Evolutionary conservation across 2,329 filamentous ascomycete species (phyloP), one percentile per base, ranked within the genome.

Genomic region (Colletotrichum camelliae): DNA sequence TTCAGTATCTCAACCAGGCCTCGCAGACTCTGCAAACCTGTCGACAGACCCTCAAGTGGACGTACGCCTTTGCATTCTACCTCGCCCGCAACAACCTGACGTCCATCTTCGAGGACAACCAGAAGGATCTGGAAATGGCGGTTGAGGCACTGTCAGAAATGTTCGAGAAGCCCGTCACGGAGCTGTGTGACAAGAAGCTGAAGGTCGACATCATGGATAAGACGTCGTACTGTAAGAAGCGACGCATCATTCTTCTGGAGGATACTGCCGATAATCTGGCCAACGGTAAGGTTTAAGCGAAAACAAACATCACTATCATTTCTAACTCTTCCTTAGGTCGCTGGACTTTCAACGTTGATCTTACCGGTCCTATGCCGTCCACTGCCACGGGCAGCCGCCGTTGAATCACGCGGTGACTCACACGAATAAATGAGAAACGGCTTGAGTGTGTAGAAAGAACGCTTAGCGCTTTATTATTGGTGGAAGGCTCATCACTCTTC

Each of bases 201-300:
- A 98, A 98, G 87, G 95, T 98, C 8, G 96, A 98, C 79, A 99
- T 99, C 82, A 95, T 99, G 92, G 96, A 99, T 85, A 98, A 98
- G 90, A 99, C 96, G 5, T 92, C 96, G 0, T 99, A 99, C 84
- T 99, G 97, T 87, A 98, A 95, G 84, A 96, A 97, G 85, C 91
- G 97, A 70, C 91, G 97, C 60, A 90, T 98, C 29, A 98, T 98
- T 78, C 84, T 99, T 12, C 89, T 99, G 24, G 95, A 96, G 71
- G 95, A 98, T 80, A 98, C 97, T 3, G 97, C 97, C 1, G 94
- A 98, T 79, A 98, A 98, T 80, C 87, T 99, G 68, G 96, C 94
- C 80, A 93, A 95, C 82, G 94, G 96, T 97, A 89, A 48, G 77
- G 6, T 73, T 21, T 27, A 5, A 4, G 9, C 27, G 8, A 16